phyloP scores from a whole-genome alignment of 176 grass and related monocot species.

The Bonia amplexicaulis region DNA sequence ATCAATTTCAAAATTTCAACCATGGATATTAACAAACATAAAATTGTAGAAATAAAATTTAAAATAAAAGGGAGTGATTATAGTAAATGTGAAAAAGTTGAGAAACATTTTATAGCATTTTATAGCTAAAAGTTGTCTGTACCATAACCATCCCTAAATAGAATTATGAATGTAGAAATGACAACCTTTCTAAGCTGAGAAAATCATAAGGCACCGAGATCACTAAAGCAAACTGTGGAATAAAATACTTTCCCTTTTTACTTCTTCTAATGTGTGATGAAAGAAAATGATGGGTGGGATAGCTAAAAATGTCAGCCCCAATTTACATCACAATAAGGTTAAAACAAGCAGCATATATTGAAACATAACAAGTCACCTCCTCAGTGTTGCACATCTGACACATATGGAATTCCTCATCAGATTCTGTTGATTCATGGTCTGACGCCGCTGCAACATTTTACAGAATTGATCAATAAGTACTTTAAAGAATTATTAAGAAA shows the following conservation, averaged over 20 bases:
- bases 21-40: neutral
- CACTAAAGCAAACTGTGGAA: neutral
- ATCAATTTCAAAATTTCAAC: neutral
- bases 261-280: neutral
- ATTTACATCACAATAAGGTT: neutral
- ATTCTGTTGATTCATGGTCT: constrained; percentile 75
- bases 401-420: constrained; percentile 78
- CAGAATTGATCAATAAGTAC: constrained; percentile 5
- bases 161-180: neutral
- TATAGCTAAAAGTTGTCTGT: neutral
- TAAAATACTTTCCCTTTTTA: neutral
- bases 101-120: neutral
- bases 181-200: neutral
- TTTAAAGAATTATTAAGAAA: constrained; percentile 11
- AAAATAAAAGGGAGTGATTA: neutral
- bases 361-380: constrained; percentile 55
- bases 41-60: neutral
- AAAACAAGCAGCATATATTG: neutral
- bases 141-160: neutral
- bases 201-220: neutral
- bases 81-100: neutral
- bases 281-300: neutral
- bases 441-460: constrained; percentile 46
- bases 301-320: neutral
- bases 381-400: constrained; percentile 88